phyloP scores from a whole-genome alignment of 2,329 filamentous ascomycete genomes.

The Exserohilum rostratum region DNA sequence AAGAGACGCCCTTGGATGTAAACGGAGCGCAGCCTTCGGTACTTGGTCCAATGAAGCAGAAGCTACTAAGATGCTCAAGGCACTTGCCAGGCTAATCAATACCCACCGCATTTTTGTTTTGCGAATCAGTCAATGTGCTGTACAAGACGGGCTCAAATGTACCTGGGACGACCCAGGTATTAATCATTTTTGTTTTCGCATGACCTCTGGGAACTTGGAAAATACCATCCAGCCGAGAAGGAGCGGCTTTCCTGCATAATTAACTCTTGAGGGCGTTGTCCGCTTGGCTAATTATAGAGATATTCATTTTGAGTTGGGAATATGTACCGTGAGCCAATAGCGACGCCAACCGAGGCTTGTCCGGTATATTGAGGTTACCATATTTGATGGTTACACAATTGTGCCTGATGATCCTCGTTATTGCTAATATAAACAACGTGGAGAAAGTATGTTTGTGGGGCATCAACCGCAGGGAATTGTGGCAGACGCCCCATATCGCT shows the following conservation, averaged over 20 bases:
- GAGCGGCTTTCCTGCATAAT: conserved; percentile 11
- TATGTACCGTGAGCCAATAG: conserved; percentile 11
- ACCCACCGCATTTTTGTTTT: conserved; percentile 29
- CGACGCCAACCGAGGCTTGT: conserved; percentile 15
- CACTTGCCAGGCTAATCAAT: conserved; percentile 18
- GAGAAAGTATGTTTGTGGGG: conserved; percentile 15
- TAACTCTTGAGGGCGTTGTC: conserved; percentile 16
- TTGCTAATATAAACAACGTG: conserved; percentile 27
- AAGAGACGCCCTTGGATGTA: neutral
- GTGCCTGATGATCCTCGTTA: conserved; percentile 14
- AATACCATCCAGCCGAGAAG: conserved; percentile 1
- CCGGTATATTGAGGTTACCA: conserved; percentile 8
- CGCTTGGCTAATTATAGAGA: conserved; percentile 15
- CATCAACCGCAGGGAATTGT: conserved; percentile 2
- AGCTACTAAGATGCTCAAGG: conserved; percentile 23
- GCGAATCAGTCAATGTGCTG: neutral
- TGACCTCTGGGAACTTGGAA: conserved; percentile 2
- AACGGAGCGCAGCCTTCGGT: conserved; percentile 11
- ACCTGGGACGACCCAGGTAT: conserved; percentile 10
- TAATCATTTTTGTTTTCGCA: conserved; percentile 11
- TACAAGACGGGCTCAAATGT: neutral
- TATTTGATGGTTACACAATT: conserved; percentile 14
- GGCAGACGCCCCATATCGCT: conserved; percentile 1
- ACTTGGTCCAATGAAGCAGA: conserved; percentile 17
- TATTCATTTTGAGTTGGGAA: conserved; percentile 12